These are phyloP conservation scores for Carex sylvatica DNA, from an alignment of 202 grass and related monocot species.

Conservation along the genomic window DNA sequence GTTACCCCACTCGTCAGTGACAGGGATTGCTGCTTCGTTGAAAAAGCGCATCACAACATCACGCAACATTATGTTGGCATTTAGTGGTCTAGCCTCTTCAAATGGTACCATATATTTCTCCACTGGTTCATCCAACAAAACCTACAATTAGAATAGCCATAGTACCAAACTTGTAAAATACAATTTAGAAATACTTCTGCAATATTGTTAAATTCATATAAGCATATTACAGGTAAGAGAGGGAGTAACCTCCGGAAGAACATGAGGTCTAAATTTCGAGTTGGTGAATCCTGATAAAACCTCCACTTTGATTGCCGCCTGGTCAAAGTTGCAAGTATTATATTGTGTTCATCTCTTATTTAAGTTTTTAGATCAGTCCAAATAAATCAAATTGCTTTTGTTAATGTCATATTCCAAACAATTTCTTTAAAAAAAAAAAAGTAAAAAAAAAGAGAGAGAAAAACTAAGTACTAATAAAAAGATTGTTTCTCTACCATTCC, in stretches of 20 bases:
- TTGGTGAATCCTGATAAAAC: constrained; percentile 69
- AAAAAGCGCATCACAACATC: constrained; percentile 71
- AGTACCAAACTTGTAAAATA: background rate
- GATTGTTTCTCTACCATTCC: constrained; percentile 52
- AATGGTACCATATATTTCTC: constrained; percentile 91
- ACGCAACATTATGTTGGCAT: constrained; percentile 47
- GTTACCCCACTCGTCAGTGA: constrained; percentile 84
- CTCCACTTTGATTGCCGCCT: constrained; percentile 84
- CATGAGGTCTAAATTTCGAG: constrained; percentile 50
- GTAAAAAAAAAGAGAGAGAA: background rate
- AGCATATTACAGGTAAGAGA: background rate
- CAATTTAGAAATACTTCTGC: background rate
- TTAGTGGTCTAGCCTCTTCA: constrained; percentile 56
- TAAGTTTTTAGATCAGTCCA: constrained; percentile 10
- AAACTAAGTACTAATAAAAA: background rate
- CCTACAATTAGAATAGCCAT: constrained; percentile 35
- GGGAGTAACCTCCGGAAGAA: constrained; percentile 59
- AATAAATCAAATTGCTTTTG: constrained; percentile 18
- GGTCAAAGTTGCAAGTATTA: constrained; percentile 26
- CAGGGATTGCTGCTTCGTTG: constrained; percentile 51
- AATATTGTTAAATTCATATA: background rate
- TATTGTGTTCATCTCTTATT: constrained; percentile 15
- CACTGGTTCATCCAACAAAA: constrained; percentile 77
- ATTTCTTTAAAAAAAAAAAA: background rate
- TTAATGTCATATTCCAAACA: background rate